These are phyloP conservation scores for Geotrichum aggregatum DNA, from an alignment of 1,139 yeast species.

Conservation along the genomic window DNA sequence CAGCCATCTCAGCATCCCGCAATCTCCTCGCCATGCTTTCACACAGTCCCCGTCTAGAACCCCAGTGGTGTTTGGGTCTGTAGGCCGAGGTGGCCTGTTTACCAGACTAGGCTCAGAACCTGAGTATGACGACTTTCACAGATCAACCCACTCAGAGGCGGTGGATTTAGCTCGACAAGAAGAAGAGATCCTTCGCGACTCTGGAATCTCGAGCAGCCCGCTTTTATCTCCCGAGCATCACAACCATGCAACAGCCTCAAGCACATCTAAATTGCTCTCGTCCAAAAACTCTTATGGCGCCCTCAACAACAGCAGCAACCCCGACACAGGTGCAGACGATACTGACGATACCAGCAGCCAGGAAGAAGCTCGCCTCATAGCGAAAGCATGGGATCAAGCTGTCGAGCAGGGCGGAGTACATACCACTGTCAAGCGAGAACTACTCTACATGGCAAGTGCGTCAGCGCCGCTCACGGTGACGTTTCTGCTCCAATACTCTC, in stretches of 20 bases:
- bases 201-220: neutral
- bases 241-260: no score
- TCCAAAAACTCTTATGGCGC: conserved; percentile 1
- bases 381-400: conserved; percentile 38
- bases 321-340: neutral
- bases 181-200: conserved; percentile 2
- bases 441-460: conserved; percentile 32
- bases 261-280: neutral
- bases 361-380: conserved; percentile 29
- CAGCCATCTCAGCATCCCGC: neutral
- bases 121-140: conserved; percentile 18
- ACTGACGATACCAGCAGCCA: neutral
- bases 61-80: conserved; percentile 29
- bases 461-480: conserved; percentile 46
- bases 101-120: conserved; percentile 19
- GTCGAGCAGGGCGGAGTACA: conserved; percentile 44
- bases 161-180: conserved; percentile 6
- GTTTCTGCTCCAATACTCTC: conserved; percentile 72
- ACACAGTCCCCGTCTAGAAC: conserved; percentile 16
- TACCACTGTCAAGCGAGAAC: conserved; percentile 46
- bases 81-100: conserved; percentile 32
- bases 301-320: neutral
- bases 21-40: conserved; percentile 15
- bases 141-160: neutral
- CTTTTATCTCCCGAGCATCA: neutral